Base-by-base conservation (phyloP, 192 early-diverging fungal species). In the Coemansia sp. region DNA sequence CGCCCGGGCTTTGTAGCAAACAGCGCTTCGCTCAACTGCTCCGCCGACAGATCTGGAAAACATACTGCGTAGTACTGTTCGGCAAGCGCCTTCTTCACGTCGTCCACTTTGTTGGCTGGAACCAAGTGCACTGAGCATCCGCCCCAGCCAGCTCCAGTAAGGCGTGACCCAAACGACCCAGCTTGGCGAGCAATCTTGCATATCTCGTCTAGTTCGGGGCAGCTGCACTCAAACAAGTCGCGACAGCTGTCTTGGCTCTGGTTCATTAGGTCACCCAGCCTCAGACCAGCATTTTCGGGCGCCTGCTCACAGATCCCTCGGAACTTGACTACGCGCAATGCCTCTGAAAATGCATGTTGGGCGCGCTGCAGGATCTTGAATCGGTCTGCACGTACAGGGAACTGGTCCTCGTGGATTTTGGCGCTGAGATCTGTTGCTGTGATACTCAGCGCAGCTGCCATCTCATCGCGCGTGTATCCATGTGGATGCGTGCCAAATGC, bases 81-180 rank as follows among this genome's bases (percentile, higher is more conserved):
- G 62, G 85, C 89, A 61, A 95, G 69, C 40, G 73, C 78, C 21
- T 75, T 61, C 26, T 93, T 91, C 38, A 95, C 89, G 9, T 46
- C 65, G 4, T 78, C 72, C 1, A 91, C 90, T 28, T 86, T 77
- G 38, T 88, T 77, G 42, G 81, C 58, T 7, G 66, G 65, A 28
- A 94, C 89, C 40, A 97, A 78, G 49, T 88, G 89, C 21, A 97
- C 95, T 0, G 93, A 91, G 75, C 93, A 93, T 9, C 94, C 93
- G 50, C 93, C 93, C 94, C 94, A 96, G 13, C 97, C 97, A 43
- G 97, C 97, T 14, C 97, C 95, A 4, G 95, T 96, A 49, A 97
- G 84, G 30, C 96, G 81, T 32, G 93, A 91, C 26, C 96, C 96
- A 63, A 87, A 80, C 9, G 94, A 88, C 7, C 95, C 95, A 14